Conservation (phyloP, 2,329 filamentous ascomycete species). For the Emmonsiellopsis sp. region DNA sequence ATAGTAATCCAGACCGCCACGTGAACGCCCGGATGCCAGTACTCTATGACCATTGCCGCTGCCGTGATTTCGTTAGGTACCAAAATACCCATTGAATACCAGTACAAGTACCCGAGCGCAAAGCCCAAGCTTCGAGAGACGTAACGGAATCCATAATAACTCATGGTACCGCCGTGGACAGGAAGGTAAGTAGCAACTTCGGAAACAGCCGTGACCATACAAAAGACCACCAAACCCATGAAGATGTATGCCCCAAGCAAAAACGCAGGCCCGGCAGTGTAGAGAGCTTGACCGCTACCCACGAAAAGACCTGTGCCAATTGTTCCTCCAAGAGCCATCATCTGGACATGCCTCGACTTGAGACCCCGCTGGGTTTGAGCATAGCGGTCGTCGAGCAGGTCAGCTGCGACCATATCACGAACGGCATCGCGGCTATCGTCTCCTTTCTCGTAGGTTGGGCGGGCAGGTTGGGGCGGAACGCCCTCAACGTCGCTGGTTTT, state of each 20-base stretch:
- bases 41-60: conserved; percentile 56
- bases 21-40: conserved; percentile 44
- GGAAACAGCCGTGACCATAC: conserved; percentile 39
- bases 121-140: conserved; percentile 35
- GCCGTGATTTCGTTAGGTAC: conserved; percentile 55
- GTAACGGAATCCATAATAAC: conserved; percentile 35
- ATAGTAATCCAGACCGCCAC: conserved; percentile 46
- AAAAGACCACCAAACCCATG: conserved; percentile 39
- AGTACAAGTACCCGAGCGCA: conserved; percentile 38
- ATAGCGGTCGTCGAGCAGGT: conserved; percentile 34
- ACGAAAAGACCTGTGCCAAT: conserved; percentile 47
- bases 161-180: conserved; percentile 36
- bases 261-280: conserved; percentile 45
- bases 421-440: conserved; percentile 15
- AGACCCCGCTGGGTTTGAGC: conserved; percentile 32
- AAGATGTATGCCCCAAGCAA: conserved; percentile 45
- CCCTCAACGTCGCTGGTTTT: neutral
- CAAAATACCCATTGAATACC: conserved; percentile 40
- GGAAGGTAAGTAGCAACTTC: conserved; percentile 36
- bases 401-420: conserved; percentile 29
- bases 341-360: conserved; percentile 35
- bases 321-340: conserved; percentile 28
- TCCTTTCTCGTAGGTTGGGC: conserved; percentile 2
- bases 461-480: neutral
- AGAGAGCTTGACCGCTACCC: conserved; percentile 44